Evolutionary conservation across 2,329 filamentous ascomycete genomes (phyloP), one percentile per base, ranked within the genome.

Genomic region (Aureobasidium subglaciale): DNA sequence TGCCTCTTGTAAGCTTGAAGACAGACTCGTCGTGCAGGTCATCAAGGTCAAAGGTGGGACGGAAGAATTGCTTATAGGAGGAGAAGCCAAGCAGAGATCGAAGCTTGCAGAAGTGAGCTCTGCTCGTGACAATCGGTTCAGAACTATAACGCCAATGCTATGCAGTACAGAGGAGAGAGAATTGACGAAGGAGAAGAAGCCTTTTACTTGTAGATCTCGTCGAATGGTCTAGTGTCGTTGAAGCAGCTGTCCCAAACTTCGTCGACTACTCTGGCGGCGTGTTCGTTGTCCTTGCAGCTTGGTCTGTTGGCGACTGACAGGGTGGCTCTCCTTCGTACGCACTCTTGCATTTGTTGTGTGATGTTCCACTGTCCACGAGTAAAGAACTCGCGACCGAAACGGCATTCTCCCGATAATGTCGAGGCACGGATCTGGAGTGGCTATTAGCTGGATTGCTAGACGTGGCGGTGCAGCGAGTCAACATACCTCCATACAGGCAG

Each of bases 231-330:
- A 4, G 92, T 97, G 72, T 99, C 93, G 50, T 82, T 77, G 70
- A 95, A 99, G 71, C 93, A 99, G 64, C 90, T 96, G 63, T 96
- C 91, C 90, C 92, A 99, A n/a, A 99, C 93, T 71, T 95, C 86
- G 71, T 97, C 93, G 57, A 99, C 90, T 24, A 95, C 85, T 73
- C 87, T 89, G 50, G 83, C 81, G 4, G 93, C 93, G 63, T 97
- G 88, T 13, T 85, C 84, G 64, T 95, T 85, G 70, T 95, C 88
- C 70, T 88, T 88, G 68, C 91, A 93, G 43, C 80, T 78, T 15
- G 90, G 90, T 59, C 93, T 79, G 30, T 82, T 84, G 75, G 84
- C 81, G 63, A 99, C 83, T 20, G 88, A 95, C 62, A 87, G 74
- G 30, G 90, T 84, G 10, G 93, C 93, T 63, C 93, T 78, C 66